Percentiles rank a stretch among this genome's conserved stretches.
Conservation (phyloP, 192 early-diverging fungal genomes). For the Piromyces sp. region DNA sequence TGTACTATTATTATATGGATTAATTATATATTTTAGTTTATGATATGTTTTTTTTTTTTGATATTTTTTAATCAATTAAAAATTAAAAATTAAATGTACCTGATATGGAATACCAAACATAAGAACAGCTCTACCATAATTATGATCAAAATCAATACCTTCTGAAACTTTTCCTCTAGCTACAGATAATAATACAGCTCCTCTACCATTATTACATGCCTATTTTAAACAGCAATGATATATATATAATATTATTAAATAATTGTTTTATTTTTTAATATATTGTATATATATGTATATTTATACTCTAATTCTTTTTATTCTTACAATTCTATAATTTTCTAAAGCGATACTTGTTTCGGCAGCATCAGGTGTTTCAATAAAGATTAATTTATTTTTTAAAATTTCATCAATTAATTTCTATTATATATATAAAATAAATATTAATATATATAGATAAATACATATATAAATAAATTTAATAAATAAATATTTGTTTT, state of each 20-base stretch:
- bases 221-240: too few relatives aligned
- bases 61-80: too few relatives aligned
- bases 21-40: not conserved
- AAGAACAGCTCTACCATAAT: conserved; percentile 96
- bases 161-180: conserved; percentile 98
- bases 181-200: conserved; percentile 89
- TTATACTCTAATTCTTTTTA: not conserved
- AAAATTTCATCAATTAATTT: conserved; percentile 85
- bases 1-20: conserved; percentile 35
- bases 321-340: conserved; percentile 65
- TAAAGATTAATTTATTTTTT: conserved; percentile 96
- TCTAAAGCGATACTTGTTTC: conserved; percentile 90
- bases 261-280: too few relatives aligned
- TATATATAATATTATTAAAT: too few relatives aligned
- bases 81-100: conserved; percentile 3
- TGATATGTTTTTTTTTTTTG: too few relatives aligned
- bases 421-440: too few relatives aligned
- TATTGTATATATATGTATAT: not conserved
- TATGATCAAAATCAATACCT: conserved; percentile 99
- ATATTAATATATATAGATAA: too few relatives aligned
- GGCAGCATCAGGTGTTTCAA: conserved; percentile 95
- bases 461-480: too few relatives aligned
- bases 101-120: conserved; percentile 99
- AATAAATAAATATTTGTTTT: too few relatives aligned
- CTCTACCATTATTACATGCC: conserved; percentile 95